Percentiles rank a stretch among this genome's conserved stretches.
Conservation (phyloP, 768 basidiomycete genomes). For the Dictyophora rubrovolvata region DNA sequence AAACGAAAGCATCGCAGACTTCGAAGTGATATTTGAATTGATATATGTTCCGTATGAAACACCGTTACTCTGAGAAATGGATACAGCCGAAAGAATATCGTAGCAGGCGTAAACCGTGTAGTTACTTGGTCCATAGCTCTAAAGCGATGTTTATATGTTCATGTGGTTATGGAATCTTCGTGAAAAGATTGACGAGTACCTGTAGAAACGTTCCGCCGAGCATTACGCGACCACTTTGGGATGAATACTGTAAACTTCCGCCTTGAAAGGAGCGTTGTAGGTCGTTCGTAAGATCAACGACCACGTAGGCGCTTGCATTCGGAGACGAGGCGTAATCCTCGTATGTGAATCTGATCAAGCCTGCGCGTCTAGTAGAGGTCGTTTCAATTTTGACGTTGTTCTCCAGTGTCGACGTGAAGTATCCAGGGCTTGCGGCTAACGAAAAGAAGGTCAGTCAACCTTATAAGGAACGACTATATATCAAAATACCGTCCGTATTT, state of each 20-base stretch:
- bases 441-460: background rate
- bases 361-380: conserved; percentile 18
- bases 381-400: conserved; percentile 30
- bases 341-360: conserved; percentile 18
- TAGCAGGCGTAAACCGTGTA: conserved; percentile 42
- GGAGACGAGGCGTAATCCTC: background rate
- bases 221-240: conserved; percentile 26
- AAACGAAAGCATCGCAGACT: conserved; percentile 25
- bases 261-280: conserved; percentile 39
- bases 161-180: background rate
- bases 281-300: conserved; percentile 18
- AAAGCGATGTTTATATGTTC: background rate
- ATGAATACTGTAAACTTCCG: conserved; percentile 26
- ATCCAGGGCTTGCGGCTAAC: conserved; percentile 36
- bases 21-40: conserved; percentile 24
- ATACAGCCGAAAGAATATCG: conserved; percentile 28
- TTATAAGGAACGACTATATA: background rate
- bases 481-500: conserved; percentile 30
- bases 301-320: conserved; percentile 9
- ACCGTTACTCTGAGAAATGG: conserved; percentile 15
- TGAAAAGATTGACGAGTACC: conserved; percentile 15
- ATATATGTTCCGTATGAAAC: conserved; percentile 31
- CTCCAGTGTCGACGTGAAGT: conserved; percentile 37
- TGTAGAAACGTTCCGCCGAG: conserved; percentile 37
- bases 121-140: conserved; percentile 40